Conservation (phyloP, 2,329 filamentous ascomycete genomes). For the Penicillium sp. region DNA sequence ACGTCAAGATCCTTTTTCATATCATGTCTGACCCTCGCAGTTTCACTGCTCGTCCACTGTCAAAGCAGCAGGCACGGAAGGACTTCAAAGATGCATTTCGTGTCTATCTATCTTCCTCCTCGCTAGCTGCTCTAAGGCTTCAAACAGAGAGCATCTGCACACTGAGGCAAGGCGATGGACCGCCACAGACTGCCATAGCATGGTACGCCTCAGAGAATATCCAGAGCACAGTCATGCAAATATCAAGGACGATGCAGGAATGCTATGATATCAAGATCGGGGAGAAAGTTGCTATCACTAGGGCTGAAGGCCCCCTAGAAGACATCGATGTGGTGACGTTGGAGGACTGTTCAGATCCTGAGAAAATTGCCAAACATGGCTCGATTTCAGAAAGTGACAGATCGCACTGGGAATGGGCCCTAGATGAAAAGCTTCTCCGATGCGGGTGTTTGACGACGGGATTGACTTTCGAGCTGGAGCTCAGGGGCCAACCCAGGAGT, state of each 20-base stretch:
- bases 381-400: slow-evolving; percentile 37
- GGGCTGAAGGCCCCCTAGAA: slow-evolving; percentile 50
- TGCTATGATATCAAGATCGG: slow-evolving; percentile 69
- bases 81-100: slow-evolving; percentile 58
- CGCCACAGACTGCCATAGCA: slow-evolving; percentile 58
- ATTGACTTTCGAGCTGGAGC: slow-evolving; percentile 64
- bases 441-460: slow-evolving; percentile 69
- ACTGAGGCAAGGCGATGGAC: slow-evolving; percentile 35
- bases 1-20: not conserved
- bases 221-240: slow-evolving; percentile 66
- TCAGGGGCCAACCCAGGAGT: slow-evolving; percentile 56
- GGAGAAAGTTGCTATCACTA: slow-evolving; percentile 64
- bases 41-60: slow-evolving; percentile 57
- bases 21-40: slow-evolving; percentile 39
- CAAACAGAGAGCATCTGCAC: slow-evolving; percentile 58
- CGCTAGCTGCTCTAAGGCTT: slow-evolving; percentile 55
- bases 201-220: slow-evolving; percentile 63
- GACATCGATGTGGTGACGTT: slow-evolving; percentile 60
- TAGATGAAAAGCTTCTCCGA: slow-evolving; percentile 47
- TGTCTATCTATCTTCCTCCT: slow-evolving; percentile 56
- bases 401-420: slow-evolving; percentile 49
- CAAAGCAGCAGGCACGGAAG: slow-evolving; percentile 46
- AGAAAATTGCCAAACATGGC: slow-evolving; percentile 38
- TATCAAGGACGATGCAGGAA: slow-evolving; percentile 71
- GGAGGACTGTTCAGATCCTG: slow-evolving; percentile 54